Conservation (phyloP, 306 rosid genomes). For the Alnus glutinosa region DNA sequence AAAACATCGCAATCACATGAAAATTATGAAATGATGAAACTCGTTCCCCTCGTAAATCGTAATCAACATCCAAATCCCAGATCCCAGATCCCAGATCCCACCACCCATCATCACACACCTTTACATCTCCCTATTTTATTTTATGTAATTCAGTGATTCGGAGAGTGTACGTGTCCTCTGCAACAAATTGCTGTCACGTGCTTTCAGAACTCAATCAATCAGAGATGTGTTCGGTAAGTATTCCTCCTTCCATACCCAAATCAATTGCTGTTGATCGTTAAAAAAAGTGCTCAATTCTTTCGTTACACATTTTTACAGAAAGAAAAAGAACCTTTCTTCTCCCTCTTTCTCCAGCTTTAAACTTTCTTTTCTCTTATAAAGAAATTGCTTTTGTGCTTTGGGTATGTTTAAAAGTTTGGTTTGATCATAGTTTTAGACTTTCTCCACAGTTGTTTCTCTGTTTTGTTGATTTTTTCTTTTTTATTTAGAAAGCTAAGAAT, state of each 20-base stretch:
- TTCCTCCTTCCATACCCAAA: background rate
- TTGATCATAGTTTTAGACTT: background rate
- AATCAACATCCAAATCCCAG: background rate
- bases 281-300: background rate
- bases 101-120: background rate
- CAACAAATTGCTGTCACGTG: background rate
- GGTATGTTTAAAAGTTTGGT: background rate
- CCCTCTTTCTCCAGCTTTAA: too few relatives aligned
- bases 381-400: conserved; percentile 15
- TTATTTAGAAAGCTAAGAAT: conserved; percentile 18
- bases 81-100: conserved; percentile 22
- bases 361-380: background rate
- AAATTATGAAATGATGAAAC: too few relatives aligned
- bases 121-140: background rate
- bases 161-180: background rate
- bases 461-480: background rate
- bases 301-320: background rate
- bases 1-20: too few relatives aligned
- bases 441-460: conserved; percentile 14
- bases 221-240: background rate
- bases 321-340: conserved; percentile 15
- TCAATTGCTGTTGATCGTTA: background rate
- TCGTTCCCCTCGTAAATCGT: too few relatives aligned
- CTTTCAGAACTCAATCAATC: background rate
- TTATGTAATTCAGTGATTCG: conserved; percentile 16